A percentile compares a stretch with the other conserved stretches of the same genome.
Conservation (phyloP, 2,329 filamentous ascomycete species). For the Aspergillus sp. region DNA sequence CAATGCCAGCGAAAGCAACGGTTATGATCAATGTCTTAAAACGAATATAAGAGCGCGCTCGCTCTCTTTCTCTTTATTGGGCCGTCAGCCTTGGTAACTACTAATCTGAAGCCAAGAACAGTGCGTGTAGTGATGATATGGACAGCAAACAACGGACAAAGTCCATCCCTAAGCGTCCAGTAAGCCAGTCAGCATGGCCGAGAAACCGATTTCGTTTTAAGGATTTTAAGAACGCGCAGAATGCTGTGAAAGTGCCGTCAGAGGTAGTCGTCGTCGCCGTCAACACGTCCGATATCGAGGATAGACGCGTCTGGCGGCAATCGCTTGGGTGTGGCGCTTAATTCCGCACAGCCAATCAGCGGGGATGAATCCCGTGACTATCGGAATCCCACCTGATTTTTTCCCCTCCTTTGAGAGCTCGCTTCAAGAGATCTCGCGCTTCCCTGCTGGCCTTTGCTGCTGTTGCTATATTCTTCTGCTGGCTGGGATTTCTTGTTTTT, state of each 20-base stretch:
- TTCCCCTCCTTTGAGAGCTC: slow-evolving; percentile 15
- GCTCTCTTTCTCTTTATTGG: not conserved
- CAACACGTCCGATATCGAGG: not conserved
- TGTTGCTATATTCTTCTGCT: slow-evolving; percentile 3
- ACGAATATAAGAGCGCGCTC: not conserved
- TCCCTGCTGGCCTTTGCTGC: slow-evolving; percentile 7
- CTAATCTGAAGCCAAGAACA: not conserved
- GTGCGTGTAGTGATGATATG: not conserved
- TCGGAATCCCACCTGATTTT: slow-evolving; percentile 15
- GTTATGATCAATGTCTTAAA: not conserved
- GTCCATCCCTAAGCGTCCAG: not conserved
- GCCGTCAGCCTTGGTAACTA: too few relatives aligned
- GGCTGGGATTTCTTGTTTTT: slow-evolving; percentile 4
- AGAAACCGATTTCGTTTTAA: not conserved
- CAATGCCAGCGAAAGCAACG: not conserved
- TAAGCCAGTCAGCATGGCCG: not conserved
- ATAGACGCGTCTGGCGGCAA: slow-evolving; percentile 10
- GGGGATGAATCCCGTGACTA: not conserved
- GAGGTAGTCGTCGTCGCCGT: not conserved
- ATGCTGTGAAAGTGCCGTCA: too few relatives aligned
- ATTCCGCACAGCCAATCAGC: slow-evolving; percentile 13
- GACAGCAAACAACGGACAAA: not conserved
- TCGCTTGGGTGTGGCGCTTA: slow-evolving; percentile 20
- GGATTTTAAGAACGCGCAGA: not conserved
- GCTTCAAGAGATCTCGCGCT: not conserved